Conservation (phyloP, 441 rosid species). For the Gossypium gossypioides region DNA sequence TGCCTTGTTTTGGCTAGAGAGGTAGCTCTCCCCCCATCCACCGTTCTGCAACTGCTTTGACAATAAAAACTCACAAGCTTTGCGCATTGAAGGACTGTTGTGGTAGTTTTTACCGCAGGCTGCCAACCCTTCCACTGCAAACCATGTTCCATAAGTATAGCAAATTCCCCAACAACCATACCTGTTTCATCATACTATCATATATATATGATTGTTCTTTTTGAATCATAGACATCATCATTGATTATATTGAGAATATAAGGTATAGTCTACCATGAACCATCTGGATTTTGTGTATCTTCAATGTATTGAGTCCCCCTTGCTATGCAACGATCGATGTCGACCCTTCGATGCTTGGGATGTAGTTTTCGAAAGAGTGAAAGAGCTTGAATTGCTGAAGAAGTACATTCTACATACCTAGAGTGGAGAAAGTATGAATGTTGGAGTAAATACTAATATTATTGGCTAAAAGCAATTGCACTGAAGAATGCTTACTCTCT, state of each 20-base stretch:
- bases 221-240: background rate
- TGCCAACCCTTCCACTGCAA: conserved; percentile 27
- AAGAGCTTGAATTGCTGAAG: conserved; percentile 30
- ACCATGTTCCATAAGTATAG: conserved; percentile 38
- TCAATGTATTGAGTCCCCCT: conserved; percentile 20
- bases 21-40: conserved; percentile 46
- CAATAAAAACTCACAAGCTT: conserved; percentile 32
- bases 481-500: conserved; percentile 25
- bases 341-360: conserved; percentile 24
- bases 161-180: conserved; percentile 41
- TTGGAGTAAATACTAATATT: background rate
- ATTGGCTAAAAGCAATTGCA: background rate
- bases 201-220: background rate
- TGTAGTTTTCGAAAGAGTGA: conserved; percentile 29
- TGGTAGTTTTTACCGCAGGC: conserved; percentile 25
- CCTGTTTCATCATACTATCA: conserved; percentile 15
- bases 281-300: conserved; percentile 29
- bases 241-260: no score
- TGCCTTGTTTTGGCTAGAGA: conserved; percentile 40
- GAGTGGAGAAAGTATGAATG: background rate
- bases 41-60: conserved; percentile 33
- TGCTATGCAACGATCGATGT: conserved; percentile 19
- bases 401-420: conserved; percentile 37
- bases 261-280: conserved; percentile 25
- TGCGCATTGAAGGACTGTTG: conserved; percentile 20